phyloP scores from a whole-genome alignment of 2,329 filamentous ascomycete species.

The Colletotrichum echinochloae region DNA sequence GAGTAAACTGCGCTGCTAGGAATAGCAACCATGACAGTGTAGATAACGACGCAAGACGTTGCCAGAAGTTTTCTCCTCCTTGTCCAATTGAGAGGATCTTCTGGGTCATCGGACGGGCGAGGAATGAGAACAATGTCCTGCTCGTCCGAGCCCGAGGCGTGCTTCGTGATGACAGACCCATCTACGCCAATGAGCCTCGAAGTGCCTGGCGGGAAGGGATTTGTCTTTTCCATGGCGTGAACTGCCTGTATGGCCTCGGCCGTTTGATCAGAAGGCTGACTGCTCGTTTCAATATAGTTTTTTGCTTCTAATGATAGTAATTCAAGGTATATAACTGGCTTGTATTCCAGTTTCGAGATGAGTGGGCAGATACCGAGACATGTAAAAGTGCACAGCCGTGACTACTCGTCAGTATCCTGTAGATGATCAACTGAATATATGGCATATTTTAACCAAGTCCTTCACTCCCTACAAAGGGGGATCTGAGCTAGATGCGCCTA shows the following conservation, averaged over 20 bases:
- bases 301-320: not conserved
- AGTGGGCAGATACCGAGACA: too few relatives aligned
- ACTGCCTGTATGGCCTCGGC: not conserved
- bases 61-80: constrained; percentile 42
- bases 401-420: not conserved
- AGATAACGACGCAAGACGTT: constrained; percentile 43
- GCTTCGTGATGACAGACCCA: constrained; percentile 19
- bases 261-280: not conserved
- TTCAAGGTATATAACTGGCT: not conserved
- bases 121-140: constrained; percentile 45
- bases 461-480: not conserved
- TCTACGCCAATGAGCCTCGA: constrained; percentile 30
- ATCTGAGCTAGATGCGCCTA: not conserved
- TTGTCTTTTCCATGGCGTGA: not conserved
- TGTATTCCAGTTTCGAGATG: not conserved
- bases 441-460: not conserved
- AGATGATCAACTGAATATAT: not conserved
- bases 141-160: constrained; percentile 20
- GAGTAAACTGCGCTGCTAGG: constrained; percentile 55
- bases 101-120: constrained; percentile 44
- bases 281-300: not conserved
- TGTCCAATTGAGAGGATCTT: constrained; percentile 47
- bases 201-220: constrained; percentile 18
- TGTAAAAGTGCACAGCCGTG: not conserved
- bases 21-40: constrained; percentile 49